These are phyloP conservation scores for Graphiopsis chlorocephala DNA, from an alignment of 2,329 filamentous ascomycete species.

Conservation along the genomic window DNA sequence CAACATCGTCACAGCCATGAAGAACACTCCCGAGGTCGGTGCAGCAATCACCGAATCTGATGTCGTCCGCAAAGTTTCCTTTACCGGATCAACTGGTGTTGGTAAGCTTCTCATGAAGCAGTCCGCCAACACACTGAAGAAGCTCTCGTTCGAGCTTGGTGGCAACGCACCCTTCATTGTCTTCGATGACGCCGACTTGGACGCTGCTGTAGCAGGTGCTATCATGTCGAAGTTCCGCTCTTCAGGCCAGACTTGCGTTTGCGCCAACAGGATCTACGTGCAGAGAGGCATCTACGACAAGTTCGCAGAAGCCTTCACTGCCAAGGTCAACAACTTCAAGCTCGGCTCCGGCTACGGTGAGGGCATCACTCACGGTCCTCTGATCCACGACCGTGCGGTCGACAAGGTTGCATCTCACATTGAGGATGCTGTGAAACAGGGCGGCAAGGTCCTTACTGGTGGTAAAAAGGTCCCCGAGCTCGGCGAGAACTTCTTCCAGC, in stretches of 20 bases:
- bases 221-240: slow-evolving; percentile 88
- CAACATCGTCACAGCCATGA: slow-evolving; percentile 77
- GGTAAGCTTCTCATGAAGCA: slow-evolving; percentile 85
- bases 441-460: slow-evolving; percentile 70
- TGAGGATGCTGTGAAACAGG: slow-evolving; percentile 72
- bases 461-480: slow-evolving; percentile 72
- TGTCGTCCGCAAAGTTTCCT: slow-evolving; percentile 83
- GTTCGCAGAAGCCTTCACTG: slow-evolving; percentile 67
- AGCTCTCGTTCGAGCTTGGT: slow-evolving; percentile 84
- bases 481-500: slow-evolving; percentile 83
- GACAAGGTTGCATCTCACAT: slow-evolving; percentile 78
- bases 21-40: slow-evolving; percentile 79
- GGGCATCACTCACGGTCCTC: slow-evolving; percentile 72
- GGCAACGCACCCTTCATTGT: slow-evolving; percentile 96
- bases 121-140: slow-evolving; percentile 78
- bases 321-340: slow-evolving; percentile 70
- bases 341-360: slow-evolving; percentile 72
- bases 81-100: slow-evolving; percentile 73
- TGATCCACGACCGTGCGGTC: slow-evolving; percentile 82
- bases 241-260: slow-evolving; percentile 91
- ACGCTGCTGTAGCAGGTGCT: slow-evolving; percentile 77
- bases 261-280: slow-evolving; percentile 73
- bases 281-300: slow-evolving; percentile 74
- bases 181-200: slow-evolving; percentile 88
- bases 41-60: slow-evolving; percentile 72